Base-by-base conservation (phyloP, 306 rosid genomes). In the Fragaria ananassa region DNA sequence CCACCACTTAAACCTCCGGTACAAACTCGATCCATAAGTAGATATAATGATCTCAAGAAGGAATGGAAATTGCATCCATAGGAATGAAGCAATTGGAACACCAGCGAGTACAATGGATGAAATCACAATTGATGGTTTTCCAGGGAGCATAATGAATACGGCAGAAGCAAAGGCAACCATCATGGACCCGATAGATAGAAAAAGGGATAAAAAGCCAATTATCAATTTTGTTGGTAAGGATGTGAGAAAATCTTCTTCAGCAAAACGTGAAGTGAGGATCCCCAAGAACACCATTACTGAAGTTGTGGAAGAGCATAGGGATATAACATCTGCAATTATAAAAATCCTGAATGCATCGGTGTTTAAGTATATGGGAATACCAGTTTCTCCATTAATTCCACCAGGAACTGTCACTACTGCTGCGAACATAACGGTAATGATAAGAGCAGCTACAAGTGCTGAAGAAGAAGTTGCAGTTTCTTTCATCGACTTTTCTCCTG, bases 121-220 rank as follows among this genome's bases (percentile, higher is more conserved):
- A 37, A 0, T 1, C 6, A 77, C 83, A 34, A 83, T 74, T 80
- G 81, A 72, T 5, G 19, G 74, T 68, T 27, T 34, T 71, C n/a
- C n/a, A 29, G 19, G 41, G 78, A 18, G 72, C 35, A 25, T 11
- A 12, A 84, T 65, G 56, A 78, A 79, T n/a, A 84, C 50, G 53
- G 87, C 78, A 72, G 78, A 75, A 8, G 79, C 34, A 13, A 85
- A 87, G 4, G 81, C 80, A 0, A 79, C 46, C 83, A 83, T 78
- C 91, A 85, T 85, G 74, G 84, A 62, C 21, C 65, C 71, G 9
- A 85, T 70, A 15, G 89, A 85, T 44, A 83, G 3, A 62, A 85
- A 87, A 0, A 44, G 49, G 14, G 89, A 37, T 0, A 64, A 4
- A 8, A 87, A 13, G 8, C 87, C 87, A 29, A 19, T 51, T 9